Evolutionary conservation across 2,329 filamentous ascomycete species (phyloP), one percentile per base, ranked within the genome.

Genomic region (Tricladium varicosporioides): DNA sequence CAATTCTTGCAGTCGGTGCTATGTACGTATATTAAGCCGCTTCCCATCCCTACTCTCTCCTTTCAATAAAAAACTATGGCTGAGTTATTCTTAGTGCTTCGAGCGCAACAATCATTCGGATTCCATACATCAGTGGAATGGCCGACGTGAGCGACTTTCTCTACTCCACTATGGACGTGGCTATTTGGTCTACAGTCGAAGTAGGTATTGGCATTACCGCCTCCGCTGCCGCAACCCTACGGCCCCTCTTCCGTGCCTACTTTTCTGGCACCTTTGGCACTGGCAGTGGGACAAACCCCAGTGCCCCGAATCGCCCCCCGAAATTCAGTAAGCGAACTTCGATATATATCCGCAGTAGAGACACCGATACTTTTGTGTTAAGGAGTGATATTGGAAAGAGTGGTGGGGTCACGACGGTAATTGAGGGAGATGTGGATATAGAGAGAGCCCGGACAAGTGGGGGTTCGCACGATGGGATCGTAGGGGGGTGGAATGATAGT

Each of bases 1-100:
- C 75, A 2, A 73, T 84, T 48, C 66, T 83, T 2, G 73, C 76
- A 43, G 75, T 82, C 69, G 80, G 75, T 11, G 74, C 79, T 57
- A 65, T 82, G 78, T 81, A 69, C 66, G 72, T 68, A 40, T 31
- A 1, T n/a, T 44, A 4, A 46, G 3, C 11, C 43, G 11, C 19
- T 47, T 19, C 31, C 27, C 7, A 10, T 15, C 43, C 43, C 43
- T n/a, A 18, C 18, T 22, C 43, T n/a, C 13, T 46, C 43, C 18
- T 16, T 5, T 11, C 16, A n/a, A 45, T 31, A 2, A 43, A 31
- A 31, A 5, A 13, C 10, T 9, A 19, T 36, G 40, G 27, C 51
- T 53, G 43, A 53, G 10, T 40, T 9, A 14, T 18, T 18, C 14
- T 33, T 16, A 67, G 63, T 46, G 65, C 61, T 5, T 66, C 63